Conservation (phyloP, 805 yeast genomes). For the Cyberlindnera petersonii region DNA sequence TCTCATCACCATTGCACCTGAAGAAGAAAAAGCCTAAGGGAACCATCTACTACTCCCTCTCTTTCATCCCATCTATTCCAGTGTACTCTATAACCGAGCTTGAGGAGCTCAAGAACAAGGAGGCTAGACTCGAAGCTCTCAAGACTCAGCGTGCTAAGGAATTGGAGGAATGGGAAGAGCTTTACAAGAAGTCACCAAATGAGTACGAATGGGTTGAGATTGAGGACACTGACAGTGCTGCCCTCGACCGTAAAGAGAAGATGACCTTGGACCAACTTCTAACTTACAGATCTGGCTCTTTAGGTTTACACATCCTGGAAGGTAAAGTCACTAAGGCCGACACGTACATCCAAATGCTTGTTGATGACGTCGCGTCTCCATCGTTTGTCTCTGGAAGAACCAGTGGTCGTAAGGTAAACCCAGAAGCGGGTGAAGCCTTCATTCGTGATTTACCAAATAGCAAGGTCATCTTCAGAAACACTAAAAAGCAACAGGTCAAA, state of each 20-base stretch:
- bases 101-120: constrained; percentile 41
- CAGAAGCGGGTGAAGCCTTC: constrained; percentile 55
- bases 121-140: constrained; percentile 36
- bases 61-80: constrained; percentile 64
- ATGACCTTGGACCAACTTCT: constrained; percentile 51
- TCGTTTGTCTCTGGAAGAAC: constrained; percentile 49
- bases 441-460: constrained; percentile 70
- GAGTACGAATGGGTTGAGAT: constrained; percentile 61
- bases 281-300: constrained; percentile 56
- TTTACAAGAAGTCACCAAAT: constrained; percentile 53
- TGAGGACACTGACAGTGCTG: constrained; percentile 37
- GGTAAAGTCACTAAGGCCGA: constrained; percentile 50
- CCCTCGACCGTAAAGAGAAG: constrained; percentile 37
- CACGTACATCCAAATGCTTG: constrained; percentile 50
- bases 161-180: constrained; percentile 42
- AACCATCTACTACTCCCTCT: constrained; percentile 46
- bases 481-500: constrained; percentile 47
- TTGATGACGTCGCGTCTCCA: constrained; percentile 65
- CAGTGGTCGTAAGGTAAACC: constrained; percentile 41
- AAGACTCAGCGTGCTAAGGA: constrained; percentile 32
- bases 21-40: constrained; percentile 47
- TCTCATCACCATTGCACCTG: constrained; percentile 31
- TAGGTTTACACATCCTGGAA: constrained; percentile 48
- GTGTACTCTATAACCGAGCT: constrained; percentile 58
- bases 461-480: constrained; percentile 49